These are phyloP conservation scores for Teratosphaeria nubilosa DNA, from an alignment of 2,329 filamentous ascomycete species.

Conservation along the genomic window DNA sequence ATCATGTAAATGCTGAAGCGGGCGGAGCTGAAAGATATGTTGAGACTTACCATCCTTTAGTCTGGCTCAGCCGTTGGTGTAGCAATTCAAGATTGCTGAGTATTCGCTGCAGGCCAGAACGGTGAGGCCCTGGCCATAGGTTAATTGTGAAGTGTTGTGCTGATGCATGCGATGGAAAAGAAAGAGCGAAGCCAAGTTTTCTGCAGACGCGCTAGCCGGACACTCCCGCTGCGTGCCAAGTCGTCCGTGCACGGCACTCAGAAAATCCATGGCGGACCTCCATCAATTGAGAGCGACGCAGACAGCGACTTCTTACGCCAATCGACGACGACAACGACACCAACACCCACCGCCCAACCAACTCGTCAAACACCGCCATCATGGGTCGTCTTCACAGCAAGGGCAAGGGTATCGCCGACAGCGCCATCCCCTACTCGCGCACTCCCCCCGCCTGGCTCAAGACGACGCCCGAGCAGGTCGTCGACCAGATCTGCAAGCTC, in stretches of 20 bases:
- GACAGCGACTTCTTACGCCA: background rate
- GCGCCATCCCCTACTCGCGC: conserved; percentile 94
- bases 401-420: conserved; percentile 97
- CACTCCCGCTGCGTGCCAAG: background rate
- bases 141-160: background rate
- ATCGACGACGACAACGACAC: background rate
- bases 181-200: background rate
- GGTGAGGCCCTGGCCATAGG: background rate
- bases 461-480: conserved; percentile 95
- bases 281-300: background rate
- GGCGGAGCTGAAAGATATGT: conserved; percentile 5
- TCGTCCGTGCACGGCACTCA: background rate
- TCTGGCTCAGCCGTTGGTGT: background rate
- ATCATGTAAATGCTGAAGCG: conserved; percentile 47
- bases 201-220: background rate
- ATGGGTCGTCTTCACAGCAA: conserved; percentile 99
- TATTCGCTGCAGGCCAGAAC: no score
- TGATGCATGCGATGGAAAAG: background rate
- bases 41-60: conserved; percentile 1
- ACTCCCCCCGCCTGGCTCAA: conserved; percentile 90
- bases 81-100: background rate
- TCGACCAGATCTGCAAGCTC: conserved; percentile 98
- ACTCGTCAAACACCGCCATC: conserved; percentile 35
- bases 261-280: background rate
- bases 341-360: background rate